Evolutionary conservation across 2,329 filamentous ascomycete genomes (phyloP), one percentile per base, ranked within the genome.

Genomic region (Pestalotiopsis fici): DNA sequence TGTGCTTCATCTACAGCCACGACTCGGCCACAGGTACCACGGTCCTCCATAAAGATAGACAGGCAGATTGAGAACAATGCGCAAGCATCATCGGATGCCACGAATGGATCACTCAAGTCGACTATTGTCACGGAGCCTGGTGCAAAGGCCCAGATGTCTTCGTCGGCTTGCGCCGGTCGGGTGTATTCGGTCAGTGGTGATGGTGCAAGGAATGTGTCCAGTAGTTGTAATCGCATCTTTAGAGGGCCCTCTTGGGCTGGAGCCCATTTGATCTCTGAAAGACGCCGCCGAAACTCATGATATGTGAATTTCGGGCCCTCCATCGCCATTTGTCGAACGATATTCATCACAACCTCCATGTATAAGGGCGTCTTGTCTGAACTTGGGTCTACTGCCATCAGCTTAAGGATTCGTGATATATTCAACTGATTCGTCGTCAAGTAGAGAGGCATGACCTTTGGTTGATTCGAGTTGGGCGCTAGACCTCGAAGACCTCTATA

Each of bases 1-100:
- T 90, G 87, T 0, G 88, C 88, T 73, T 90, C 87, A 69, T 90
- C 87, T 0, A 89, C 73, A 0, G 84, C 85, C 12, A 90, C 75
- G 66, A 89, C 77, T 13, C 85, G 82, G 4, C 84, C 80, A 13
- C 75, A 73, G 2, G 76, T 79, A 0, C 73, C 68, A 0, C 81
- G 77, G 11, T 78, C 72, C 27, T 85, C 79, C 31, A 87, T 71
- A 71, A 88, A 87, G 0, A 86, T 74, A 3, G 80, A 79, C 9
- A 90, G 76, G 3, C 82, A 83, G 61, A 89, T 84, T n/a, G 85
- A 83, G 74, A 90, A 90, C 2, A 90, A 74, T 1, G 82, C 77
- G 73, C 87, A 90, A 0, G 85, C 86, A 4, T 83, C 84, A 13
- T 82, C 79, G 0, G 82, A 76, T n/a, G 83, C 83, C 43, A 89